Evolutionary conservation across 306 rosid genomes (phyloP).

Genomic region (Inga oerstediana): DNA sequence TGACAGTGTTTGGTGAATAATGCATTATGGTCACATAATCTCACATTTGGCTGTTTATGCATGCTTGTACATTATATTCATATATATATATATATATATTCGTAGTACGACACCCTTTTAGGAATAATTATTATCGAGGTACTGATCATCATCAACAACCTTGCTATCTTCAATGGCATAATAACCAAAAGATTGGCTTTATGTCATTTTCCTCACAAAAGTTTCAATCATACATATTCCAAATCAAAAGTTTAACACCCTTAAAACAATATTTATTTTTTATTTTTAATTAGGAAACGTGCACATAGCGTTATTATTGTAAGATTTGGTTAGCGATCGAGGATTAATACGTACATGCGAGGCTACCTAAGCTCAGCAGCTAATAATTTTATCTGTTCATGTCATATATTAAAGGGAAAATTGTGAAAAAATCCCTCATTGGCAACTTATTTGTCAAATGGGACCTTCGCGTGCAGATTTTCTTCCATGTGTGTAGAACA

Average conservation of each 20-base stretch:
- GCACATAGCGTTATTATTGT: neutral
- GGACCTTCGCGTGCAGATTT: too few relatives aligned
- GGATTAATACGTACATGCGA: neutral
- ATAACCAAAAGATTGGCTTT: conserved; percentile 64
- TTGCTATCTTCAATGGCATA: conserved; percentile 29
- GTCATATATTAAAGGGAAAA: neutral
- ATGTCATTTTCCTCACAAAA: conserved; percentile 43
- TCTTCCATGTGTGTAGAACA: too few relatives aligned
- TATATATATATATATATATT: neutral
- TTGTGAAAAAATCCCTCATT: too few relatives aligned
- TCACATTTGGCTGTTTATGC: conserved; percentile 21
- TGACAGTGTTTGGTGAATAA: neutral
- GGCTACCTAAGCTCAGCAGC: too few relatives aligned
- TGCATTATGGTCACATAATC: conserved; percentile 1
- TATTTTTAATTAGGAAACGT: neutral
- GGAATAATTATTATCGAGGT: conserved; percentile 45
- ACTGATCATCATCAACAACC: conserved; percentile 28
- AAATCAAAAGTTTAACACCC: neutral
- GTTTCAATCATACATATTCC: neutral
- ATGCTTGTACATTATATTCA: neutral
- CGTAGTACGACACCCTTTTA: conserved; percentile 66
- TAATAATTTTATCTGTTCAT: neutral
- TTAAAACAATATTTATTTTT: neutral
- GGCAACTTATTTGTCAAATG: too few relatives aligned
- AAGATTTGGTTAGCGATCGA: too few relatives aligned